phyloP scores from a whole-genome alignment of 2,329 filamentous ascomycete genomes.

The Dactylellina drechsleri region DNA sequence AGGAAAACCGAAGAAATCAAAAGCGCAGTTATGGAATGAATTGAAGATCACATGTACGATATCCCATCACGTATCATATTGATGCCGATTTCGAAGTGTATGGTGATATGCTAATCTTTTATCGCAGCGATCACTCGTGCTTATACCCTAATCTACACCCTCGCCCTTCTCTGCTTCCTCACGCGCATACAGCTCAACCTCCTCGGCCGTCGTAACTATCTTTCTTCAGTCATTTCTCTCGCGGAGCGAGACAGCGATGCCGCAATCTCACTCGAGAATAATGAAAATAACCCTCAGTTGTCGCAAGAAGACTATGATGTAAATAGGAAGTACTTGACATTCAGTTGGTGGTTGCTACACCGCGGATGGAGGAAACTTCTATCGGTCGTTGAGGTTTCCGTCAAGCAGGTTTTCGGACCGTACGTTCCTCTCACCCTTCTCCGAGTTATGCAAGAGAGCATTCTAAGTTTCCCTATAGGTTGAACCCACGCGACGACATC shows the following conservation, averaged over 20 bases:
- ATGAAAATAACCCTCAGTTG: conserved; percentile 78
- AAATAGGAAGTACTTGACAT: conserved; percentile 91
- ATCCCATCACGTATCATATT: conserved; percentile 43
- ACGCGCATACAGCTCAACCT: conserved; percentile 97
- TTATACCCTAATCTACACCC: conserved; percentile 90
- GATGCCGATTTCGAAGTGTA: not conserved
- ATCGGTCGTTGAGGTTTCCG: conserved; percentile 82
- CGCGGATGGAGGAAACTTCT: conserved; percentile 86
- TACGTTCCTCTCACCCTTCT: conserved; percentile 33
- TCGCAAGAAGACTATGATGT: conserved; percentile 90
- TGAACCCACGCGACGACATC: conserved; percentile 89
- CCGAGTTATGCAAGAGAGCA: not conserved
- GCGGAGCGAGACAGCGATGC: conserved; percentile 71
- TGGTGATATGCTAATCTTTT: not conserved
- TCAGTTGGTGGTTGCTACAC: conserved; percentile 98
- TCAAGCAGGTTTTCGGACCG: conserved; percentile 87
- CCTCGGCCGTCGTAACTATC: conserved; percentile 91
- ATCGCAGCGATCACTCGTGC: conserved; percentile 82
- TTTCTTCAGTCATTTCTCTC: conserved; percentile 92
- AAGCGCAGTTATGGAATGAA: conserved; percentile 96
- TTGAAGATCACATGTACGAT: conserved; percentile 89
- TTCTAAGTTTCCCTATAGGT: conserved; percentile 56
- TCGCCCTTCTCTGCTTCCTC: conserved; percentile 87
- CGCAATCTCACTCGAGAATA: conserved; percentile 87
- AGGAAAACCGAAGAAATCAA: conserved; percentile 75